phyloP scores from a whole-genome alignment of 148 eudicot genomes.

The Chenopodium suecicum region DNA sequence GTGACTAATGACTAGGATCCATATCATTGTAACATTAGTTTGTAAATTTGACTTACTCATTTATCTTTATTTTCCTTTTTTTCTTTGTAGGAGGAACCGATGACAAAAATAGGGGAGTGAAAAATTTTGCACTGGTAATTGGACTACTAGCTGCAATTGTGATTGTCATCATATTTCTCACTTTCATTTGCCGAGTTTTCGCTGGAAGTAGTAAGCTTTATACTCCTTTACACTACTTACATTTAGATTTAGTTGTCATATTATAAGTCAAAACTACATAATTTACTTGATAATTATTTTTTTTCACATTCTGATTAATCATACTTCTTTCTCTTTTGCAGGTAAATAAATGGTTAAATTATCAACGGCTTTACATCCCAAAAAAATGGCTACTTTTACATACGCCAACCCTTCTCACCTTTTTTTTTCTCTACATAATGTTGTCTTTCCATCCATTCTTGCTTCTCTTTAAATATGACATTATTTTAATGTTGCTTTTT shows the following conservation, averaged over 20 bases:
- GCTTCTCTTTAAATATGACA: conserved; percentile 7
- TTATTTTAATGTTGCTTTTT: conserved; percentile 17
- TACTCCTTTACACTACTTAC: background rate
- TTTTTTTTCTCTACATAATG: conserved; percentile 14
- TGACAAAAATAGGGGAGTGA: conserved; percentile 34
- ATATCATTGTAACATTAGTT: background rate
- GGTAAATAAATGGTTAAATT: conserved; percentile 30
- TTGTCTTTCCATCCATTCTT: conserved; percentile 22
- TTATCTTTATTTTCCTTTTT: background rate
- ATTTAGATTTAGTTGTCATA: background rate
- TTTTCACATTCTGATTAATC: background rate
- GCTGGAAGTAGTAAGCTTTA: conserved; percentile 38
- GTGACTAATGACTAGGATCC: background rate
- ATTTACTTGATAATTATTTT: no score
- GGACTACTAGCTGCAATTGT: conserved; percentile 44
- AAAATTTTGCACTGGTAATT: conserved; percentile 38
- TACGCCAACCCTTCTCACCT: conserved; percentile 3
- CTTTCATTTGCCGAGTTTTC: conserved; percentile 45
- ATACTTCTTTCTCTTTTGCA: conserved; percentile 16
- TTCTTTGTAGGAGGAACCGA: conserved; percentile 18
- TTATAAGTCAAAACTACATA: no score
- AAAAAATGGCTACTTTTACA: conserved; percentile 15
- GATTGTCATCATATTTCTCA: conserved; percentile 40
- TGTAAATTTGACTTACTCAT: background rate
- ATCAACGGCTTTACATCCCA: conserved; percentile 13